Evolutionary conservation across 805 yeast genomes (phyloP), one percentile per base, ranked within the genome.

Genomic region (Cyberlindnera veronae): DNA sequence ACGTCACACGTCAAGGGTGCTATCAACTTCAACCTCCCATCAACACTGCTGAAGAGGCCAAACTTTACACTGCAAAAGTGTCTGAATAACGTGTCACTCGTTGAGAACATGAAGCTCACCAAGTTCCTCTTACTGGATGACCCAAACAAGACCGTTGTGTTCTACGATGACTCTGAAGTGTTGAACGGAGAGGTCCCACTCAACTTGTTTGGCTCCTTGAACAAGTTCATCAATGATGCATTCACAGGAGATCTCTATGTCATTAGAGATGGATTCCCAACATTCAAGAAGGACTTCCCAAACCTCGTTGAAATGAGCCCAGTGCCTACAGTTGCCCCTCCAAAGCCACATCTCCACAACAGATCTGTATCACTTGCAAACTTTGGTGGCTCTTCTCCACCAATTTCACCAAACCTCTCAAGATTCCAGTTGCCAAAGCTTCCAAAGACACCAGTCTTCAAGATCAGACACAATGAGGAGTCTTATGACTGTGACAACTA

Each of bases 21-120:
- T 1, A 67, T 86, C 32, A 87, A 87, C 57, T 72, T 91, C 27
- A 86, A 95, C 60, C 64, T 90, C 12, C 97, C 98, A 2, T 83
- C 95, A n/a, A 90, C 97, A 0, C 67, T 90, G 30, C 65, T 90
- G 47, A 84, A 81, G 57, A 73, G 98, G 48, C 67, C 79, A 23
- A 82, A 81, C 38, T 90, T 85, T 53, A 78, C 79, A 3, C 66
- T 90, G 41, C 66, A 64, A 34, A 71, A 79, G 54, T 79, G 87
- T 50, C 63, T 84, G 18, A 76, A 74, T 36, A 79, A 85, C 22
- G 61, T 84, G 36, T 77, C 86, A 0, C 50, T 62, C 5, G 64
- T 65, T 40, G 89, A 81, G 42, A 73, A 70, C 46, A 38, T 50
- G 3, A 52, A 71, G 11, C 63, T 79, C 37, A 54, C 64, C 17